Conservation (phyloP, 2,329 filamentous ascomycete genomes). For the Phialophora chinensis region DNA sequence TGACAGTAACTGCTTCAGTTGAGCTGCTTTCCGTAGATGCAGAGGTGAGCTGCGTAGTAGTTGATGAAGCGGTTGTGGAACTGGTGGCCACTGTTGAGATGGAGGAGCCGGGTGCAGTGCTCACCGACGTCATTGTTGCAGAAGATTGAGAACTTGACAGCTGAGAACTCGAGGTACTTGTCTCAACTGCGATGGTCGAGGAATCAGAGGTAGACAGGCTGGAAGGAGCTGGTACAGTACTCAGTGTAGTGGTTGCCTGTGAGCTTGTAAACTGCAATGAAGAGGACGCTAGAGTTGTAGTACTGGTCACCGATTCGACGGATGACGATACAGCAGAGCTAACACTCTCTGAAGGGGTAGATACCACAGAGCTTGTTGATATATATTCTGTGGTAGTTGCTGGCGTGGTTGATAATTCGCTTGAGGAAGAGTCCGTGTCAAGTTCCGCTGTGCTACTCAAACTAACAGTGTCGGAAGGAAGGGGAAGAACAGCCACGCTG, state of each 20-base stretch:
- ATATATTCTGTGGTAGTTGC: no score
- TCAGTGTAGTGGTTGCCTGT: neutral
- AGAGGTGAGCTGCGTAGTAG: neutral
- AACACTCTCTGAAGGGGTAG: neutral
- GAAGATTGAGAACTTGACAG: neutral
- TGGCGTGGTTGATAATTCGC: neutral
- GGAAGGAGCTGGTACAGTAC: neutral
- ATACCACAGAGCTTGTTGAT: neutral
- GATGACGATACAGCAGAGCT: neutral
- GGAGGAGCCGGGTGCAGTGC: neutral
- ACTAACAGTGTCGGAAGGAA: neutral
- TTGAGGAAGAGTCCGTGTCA: neutral
- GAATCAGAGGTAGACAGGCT: neutral
- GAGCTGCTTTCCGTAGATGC: neutral
- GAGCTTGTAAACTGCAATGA: neutral
- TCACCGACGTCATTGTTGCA: neutral
- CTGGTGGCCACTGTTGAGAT: neutral
- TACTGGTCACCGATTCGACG: neutral
- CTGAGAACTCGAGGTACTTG: neutral
- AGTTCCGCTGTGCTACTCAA: neutral
- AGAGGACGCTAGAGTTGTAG: neutral
- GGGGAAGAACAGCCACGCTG: neutral
- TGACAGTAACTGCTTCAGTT: neutral
- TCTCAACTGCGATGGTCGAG: neutral
- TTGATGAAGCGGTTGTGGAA: neutral